A percentile compares a stretch with the other conserved stretches of the same genome.
phyloP scores from a whole-genome alignment of 306 rosid species.

The Pterocarpus santalinus region DNA sequence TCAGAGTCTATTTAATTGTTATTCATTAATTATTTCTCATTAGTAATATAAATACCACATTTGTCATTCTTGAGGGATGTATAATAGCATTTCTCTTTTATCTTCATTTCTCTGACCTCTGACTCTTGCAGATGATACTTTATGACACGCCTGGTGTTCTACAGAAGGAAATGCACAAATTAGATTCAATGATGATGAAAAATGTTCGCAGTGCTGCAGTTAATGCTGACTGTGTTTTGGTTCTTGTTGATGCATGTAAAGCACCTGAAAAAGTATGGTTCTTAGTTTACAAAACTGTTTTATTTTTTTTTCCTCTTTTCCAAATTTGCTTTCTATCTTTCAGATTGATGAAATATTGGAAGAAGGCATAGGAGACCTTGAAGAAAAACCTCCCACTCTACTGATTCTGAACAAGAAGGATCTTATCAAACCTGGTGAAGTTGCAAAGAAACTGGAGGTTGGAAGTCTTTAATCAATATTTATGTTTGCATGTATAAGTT shows the following conservation, averaged over 20 bases:
- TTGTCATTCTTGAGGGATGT: slow-evolving; percentile 22
- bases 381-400: slow-evolving; percentile 74
- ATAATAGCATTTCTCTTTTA: slow-evolving; percentile 10
- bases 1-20: neutral
- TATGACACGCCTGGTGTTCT: slow-evolving; percentile 97
- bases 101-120: slow-evolving; percentile 38
- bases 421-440: slow-evolving; percentile 95
- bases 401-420: slow-evolving; percentile 94
- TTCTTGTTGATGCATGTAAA: slow-evolving; percentile 98
- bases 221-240: slow-evolving; percentile 90
- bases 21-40: slow-evolving; percentile 15
- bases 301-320: slow-evolving; percentile 21
- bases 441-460: slow-evolving; percentile 96
- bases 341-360: slow-evolving; percentile 93
- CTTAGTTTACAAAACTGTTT: slow-evolving; percentile 42
- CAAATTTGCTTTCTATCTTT: slow-evolving; percentile 48
- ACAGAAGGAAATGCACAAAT: slow-evolving; percentile 90
- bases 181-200: slow-evolving; percentile 98
- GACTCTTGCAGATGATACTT: slow-evolving; percentile 79
- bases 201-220: slow-evolving; percentile 89
- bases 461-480: slow-evolving; percentile 52
- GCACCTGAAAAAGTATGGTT: slow-evolving; percentile 87
- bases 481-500: slow-evolving; percentile 38
- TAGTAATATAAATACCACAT: slow-evolving; percentile 2
- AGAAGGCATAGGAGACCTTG: slow-evolving; percentile 74